Conservation (phyloP, 345 rosid genomes). For the Bretschneidera sinensis region DNA sequence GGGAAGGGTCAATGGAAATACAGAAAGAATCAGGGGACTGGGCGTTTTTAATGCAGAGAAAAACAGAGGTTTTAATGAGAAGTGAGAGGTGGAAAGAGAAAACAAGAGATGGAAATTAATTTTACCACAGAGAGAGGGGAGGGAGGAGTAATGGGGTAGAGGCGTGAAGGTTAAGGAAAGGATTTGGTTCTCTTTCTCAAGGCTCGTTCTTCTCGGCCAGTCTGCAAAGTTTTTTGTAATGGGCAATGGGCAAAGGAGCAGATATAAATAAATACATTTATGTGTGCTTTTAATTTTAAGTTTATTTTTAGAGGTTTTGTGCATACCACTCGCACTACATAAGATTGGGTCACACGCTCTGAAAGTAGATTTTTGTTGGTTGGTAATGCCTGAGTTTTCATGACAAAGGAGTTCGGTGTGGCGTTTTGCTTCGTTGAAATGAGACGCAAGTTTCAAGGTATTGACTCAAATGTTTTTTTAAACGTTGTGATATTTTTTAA, state of each 20-base stretch:
- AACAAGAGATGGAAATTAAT: not conserved
- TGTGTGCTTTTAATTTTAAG: no score
- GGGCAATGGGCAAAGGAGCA: not conserved
- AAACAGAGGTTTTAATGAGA: not conserved
- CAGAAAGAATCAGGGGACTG: not conserved
- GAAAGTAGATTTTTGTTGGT: no score
- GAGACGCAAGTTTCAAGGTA: no score
- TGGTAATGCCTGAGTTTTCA: no score
- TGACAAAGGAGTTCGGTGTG: no score
- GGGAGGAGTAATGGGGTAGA: slow-evolving; percentile 20
- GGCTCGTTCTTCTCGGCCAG: not conserved
- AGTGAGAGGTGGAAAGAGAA: slow-evolving; percentile 1
- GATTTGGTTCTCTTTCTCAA: not conserved
- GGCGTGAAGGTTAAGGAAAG: not conserved
- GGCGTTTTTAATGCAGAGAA: slow-evolving; percentile 14
- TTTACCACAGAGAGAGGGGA: not conserved
- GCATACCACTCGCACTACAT: no score
- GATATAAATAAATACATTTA: not conserved
- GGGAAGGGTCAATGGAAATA: not conserved
- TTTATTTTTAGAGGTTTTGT: no score
- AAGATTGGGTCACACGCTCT: no score
- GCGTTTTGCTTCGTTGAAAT: no score
- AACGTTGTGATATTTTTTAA: no score
- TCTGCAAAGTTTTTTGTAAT: not conserved
- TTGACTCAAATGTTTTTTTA: no score